Conservation (phyloP, 805 yeast species). For the Myxozyma sirexii region DNA sequence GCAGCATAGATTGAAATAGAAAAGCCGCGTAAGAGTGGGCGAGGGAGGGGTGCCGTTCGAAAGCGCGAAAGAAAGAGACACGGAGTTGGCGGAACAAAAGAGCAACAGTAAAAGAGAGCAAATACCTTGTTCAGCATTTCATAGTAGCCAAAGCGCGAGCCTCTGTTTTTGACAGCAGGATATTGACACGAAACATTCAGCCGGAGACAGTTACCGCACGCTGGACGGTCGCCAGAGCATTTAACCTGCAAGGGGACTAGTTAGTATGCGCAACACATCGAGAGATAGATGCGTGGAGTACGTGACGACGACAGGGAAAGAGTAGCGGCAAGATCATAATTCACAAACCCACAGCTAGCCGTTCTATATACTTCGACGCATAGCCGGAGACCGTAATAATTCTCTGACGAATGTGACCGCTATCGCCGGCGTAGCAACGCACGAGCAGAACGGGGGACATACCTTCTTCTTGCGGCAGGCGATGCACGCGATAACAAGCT, state of each 20-base stretch:
- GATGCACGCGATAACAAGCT: conserved; percentile 43
- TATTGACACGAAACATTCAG: conserved; percentile 42
- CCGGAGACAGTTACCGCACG: conserved; percentile 43
- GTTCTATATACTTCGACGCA: too few species aligned
- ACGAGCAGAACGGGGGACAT: not conserved
- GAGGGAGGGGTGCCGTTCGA: too few species aligned
- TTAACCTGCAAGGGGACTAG: conserved; percentile 36
- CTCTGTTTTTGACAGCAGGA: conserved; percentile 43
- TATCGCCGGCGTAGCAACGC: not conserved
- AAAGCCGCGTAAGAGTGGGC: too few species aligned
- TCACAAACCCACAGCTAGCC: too few species aligned
- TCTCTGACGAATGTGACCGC: not conserved
- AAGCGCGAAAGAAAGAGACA: not conserved
- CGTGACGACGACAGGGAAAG: not conserved
- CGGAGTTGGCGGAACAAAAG: not conserved
- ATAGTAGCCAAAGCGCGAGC: conserved; percentile 43
- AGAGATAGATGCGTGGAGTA: not conserved
- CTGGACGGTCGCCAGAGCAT: conserved; percentile 45
- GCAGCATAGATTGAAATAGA: too few species aligned
- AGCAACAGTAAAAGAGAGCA: too few species aligned
- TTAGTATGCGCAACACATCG: not conserved
- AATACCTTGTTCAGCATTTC: conserved; percentile 39
- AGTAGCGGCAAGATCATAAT: not conserved
- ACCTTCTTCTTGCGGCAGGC: conserved; percentile 45
- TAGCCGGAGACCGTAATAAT: not conserved